phyloP scores from a whole-genome alignment of 331 rosid genomes.

The Pyracantha coccinea region DNA sequence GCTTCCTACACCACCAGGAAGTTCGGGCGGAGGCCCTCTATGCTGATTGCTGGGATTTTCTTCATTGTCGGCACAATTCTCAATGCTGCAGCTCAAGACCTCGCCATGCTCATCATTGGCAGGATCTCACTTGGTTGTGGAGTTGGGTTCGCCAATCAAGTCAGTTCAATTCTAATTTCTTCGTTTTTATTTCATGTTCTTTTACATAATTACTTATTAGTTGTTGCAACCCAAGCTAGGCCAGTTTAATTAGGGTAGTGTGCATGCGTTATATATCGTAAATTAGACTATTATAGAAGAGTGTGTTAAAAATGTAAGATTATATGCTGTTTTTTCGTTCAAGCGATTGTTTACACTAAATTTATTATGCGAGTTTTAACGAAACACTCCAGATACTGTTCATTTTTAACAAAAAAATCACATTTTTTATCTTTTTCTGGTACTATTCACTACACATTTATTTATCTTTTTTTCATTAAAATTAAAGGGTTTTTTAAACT shows the following conservation, averaged over 20 bases:
- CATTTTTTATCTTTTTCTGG: too few relatives aligned
- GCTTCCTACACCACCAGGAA: constrained; percentile 77
- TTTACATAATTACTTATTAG: neutral
- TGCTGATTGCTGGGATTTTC: constrained; percentile 73
- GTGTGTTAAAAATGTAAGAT: neutral
- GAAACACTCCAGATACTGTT: too few relatives aligned
- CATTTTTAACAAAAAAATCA: too few relatives aligned
- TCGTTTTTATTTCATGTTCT: neutral
- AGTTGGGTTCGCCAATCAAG: constrained; percentile 94
- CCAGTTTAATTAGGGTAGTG: neutral
- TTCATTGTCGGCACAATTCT: constrained; percentile 48
- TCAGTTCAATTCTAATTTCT: neutral
- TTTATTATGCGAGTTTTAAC: neutral
- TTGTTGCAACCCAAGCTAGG: neutral
- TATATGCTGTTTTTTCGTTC: too few relatives aligned
- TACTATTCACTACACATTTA: too few relatives aligned
- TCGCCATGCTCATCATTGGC: constrained; percentile 75
- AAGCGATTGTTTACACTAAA: neutral
- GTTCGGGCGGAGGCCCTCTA: constrained; percentile 58
- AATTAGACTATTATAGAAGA: too few relatives aligned
- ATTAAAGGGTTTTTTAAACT: too few relatives aligned
- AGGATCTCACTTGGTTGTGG: constrained; percentile 82
- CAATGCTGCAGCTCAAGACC: constrained; percentile 56
- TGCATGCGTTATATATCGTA: neutral
- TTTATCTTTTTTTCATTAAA: too few relatives aligned